Evolutionary conservation across 108 stramenopile species (phyloP).

Genomic region (Nitzschia sp.): DNA sequence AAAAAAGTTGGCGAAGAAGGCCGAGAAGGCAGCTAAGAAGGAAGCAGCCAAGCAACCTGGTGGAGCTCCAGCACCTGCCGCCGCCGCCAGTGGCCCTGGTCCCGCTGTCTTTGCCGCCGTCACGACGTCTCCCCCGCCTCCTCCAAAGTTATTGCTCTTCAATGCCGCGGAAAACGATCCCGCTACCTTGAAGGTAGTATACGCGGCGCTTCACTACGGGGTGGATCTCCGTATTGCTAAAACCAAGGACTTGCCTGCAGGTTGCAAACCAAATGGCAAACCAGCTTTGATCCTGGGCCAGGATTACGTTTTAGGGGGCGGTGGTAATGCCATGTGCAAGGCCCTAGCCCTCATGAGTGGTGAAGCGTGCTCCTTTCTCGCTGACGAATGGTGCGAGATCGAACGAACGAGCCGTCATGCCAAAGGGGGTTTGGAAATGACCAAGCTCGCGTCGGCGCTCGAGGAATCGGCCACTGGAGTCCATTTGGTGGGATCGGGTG

Average conservation of each 20-base stretch:
- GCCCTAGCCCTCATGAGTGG: constrained; percentile 47
- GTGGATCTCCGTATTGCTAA: constrained; percentile 46
- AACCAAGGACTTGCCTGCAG: constrained; percentile 26
- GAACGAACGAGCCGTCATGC: constrained; percentile 51
- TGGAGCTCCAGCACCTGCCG: constrained; percentile 12
- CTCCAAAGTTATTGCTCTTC: constrained; percentile 34
- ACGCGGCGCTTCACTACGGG: constrained; percentile 54
- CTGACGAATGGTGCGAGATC: constrained; percentile 85
- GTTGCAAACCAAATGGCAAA: constrained; percentile 26
- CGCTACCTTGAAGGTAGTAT: constrained; percentile 69
- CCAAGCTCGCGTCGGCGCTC: constrained; percentile 18
- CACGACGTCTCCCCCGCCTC: constrained; percentile 1
- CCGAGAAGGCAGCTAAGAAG: constrained; percentile 78
- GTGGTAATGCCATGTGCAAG: constrained; percentile 82
- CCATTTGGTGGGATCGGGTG: constrained; percentile 42
- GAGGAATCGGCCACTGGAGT: constrained; percentile 23
- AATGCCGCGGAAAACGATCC: constrained; percentile 27
- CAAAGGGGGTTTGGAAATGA: constrained; percentile 15
- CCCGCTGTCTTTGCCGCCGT: constrained; percentile 5
- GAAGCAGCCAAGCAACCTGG: constrained; percentile 39
- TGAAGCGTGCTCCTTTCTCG: constrained; percentile 16
- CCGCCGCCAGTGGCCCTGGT: constrained; percentile 6
- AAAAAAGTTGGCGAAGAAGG: constrained; percentile 83
- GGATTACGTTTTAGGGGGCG: constrained; percentile 55
- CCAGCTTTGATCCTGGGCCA: constrained; percentile 47